A percentile compares a stretch with the other conserved stretches of the same genome.
Conservation (phyloP, 2,329 filamentous ascomycete genomes). For the Hymenoscyphus fructigenus region DNA sequence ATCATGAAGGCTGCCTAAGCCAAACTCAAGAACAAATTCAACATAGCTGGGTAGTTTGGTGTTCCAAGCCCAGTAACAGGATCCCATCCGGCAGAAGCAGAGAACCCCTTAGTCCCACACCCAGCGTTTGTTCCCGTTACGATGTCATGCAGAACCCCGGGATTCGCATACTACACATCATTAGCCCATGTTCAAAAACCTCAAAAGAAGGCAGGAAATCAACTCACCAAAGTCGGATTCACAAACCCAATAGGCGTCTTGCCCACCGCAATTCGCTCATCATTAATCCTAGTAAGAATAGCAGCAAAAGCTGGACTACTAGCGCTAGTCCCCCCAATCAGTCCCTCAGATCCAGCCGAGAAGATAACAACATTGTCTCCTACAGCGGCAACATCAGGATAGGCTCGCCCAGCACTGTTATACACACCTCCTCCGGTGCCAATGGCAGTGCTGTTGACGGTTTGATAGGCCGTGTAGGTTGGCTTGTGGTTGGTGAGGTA, state of each 20-base stretch:
- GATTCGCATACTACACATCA: constrained; percentile 23
- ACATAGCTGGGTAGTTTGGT: constrained; percentile 27
- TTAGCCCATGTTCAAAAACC: neutral
- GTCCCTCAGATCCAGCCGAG: constrained; percentile 21
- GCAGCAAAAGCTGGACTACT: constrained; percentile 56
- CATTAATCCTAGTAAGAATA: constrained; percentile 60
- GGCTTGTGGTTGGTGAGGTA: constrained; percentile 32
- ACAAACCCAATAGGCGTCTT: constrained; percentile 51
- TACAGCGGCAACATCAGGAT: constrained; percentile 33
- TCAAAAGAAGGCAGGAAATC: neutral
- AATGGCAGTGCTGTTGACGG: constrained; percentile 15
- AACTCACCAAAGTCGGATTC: constrained; percentile 40
- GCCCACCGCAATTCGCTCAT: constrained; percentile 52
- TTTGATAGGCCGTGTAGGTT: constrained; percentile 24
- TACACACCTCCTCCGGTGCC: constrained; percentile 26
- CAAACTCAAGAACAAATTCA: constrained; percentile 25
- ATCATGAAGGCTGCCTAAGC: neutral
- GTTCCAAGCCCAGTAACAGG: constrained; percentile 36
- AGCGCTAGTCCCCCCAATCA: constrained; percentile 51
- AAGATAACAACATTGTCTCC: constrained; percentile 31
- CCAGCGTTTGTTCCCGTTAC: constrained; percentile 34
- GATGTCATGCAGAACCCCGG: constrained; percentile 31
- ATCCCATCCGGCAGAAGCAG: constrained; percentile 36
- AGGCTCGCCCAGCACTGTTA: constrained; percentile 29
- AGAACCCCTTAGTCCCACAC: constrained; percentile 36